Evolutionary conservation across 1,284 basidiomycete species (phyloP).

Genomic region (Microbotryum lychnidis-dioicae): DNA sequence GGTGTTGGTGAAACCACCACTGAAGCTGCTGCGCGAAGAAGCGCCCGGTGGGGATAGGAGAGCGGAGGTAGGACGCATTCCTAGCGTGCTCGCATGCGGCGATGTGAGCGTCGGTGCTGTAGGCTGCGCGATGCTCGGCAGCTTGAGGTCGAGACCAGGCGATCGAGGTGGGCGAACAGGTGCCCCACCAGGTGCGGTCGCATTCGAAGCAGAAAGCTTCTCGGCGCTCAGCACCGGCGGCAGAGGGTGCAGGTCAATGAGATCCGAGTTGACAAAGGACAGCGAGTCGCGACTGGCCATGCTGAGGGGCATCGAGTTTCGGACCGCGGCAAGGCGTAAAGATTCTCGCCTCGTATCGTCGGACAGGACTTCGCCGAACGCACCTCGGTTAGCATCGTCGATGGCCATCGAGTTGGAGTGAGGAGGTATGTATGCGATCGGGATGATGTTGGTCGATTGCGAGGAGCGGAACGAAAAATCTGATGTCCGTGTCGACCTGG

Average conservation of each 20-base stretch:
- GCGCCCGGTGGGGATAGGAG: slow-evolving; percentile 1
- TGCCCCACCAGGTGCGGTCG: slow-evolving; percentile 23
- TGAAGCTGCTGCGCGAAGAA: background rate
- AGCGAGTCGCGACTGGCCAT: slow-evolving; percentile 27
- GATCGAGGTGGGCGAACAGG: slow-evolving; percentile 35
- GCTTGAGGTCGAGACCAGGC: slow-evolving; percentile 34
- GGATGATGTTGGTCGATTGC: slow-evolving; percentile 36
- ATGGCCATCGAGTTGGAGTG: slow-evolving; percentile 32
- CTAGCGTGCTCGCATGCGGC: slow-evolving; percentile 8
- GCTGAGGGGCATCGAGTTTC: slow-evolving; percentile 20
- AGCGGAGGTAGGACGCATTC: slow-evolving; percentile 1
- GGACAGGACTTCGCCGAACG: slow-evolving; percentile 11
- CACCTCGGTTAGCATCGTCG: slow-evolving; percentile 25
- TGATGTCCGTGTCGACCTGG: slow-evolving; percentile 21
- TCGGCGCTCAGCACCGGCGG: slow-evolving; percentile 24
- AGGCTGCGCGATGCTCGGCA: slow-evolving; percentile 24
- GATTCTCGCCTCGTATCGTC: background rate
- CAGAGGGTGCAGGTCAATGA: slow-evolving; percentile 25
- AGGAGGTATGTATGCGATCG: slow-evolving; percentile 37
- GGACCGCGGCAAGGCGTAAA: background rate
- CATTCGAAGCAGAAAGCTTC: slow-evolving; percentile 26
- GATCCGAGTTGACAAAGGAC: slow-evolving; percentile 21
- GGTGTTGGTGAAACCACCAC: background rate
- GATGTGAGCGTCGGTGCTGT: slow-evolving; percentile 16
- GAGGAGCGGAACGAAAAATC: slow-evolving; percentile 36